Conservation (phyloP, 2,329 filamentous ascomycete genomes). For the Fusarium sp. region DNA sequence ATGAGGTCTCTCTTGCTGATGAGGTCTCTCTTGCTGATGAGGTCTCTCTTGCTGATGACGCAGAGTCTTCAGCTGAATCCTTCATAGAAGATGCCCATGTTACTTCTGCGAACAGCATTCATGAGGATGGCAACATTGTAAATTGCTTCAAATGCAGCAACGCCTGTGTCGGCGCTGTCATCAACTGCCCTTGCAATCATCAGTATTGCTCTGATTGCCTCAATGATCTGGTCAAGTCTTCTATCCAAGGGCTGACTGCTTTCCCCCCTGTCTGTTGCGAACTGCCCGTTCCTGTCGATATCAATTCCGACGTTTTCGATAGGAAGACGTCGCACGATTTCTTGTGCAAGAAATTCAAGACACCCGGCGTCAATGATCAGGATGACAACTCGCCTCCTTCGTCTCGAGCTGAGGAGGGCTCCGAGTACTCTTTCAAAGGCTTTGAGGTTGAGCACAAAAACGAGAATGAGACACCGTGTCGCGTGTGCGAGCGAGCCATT, state of each 20-base stretch:
- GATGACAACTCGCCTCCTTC: not conserved
- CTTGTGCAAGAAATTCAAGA: not conserved
- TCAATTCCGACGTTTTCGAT: constrained; percentile 2
- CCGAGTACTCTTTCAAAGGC: not conserved
- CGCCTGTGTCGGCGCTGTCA: not conserved
- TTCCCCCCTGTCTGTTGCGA: constrained; percentile 26
- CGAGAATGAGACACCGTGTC: not conserved
- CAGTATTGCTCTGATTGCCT: constrained; percentile 19
- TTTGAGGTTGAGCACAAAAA: not conserved
- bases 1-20: not conserved
- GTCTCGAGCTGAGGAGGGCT: not conserved
- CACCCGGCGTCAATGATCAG: no score
- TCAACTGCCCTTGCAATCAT: constrained; percentile 7
- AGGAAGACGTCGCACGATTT: not conserved
- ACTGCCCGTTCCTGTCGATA: not conserved
- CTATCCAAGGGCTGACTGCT: not conserved
- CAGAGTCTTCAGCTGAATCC: not conserved
- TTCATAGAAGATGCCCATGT: not conserved
- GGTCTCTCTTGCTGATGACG: not conserved
- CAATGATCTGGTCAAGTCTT: not conserved
- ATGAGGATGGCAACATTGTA: not conserved
- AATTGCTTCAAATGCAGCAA: constrained; percentile 5
- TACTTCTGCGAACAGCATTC: no score
- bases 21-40: not conserved
- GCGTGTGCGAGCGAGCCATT: not conserved